Evolutionary conservation across 495 filamentous ascomycete genomes (phyloP).

Genomic region (Penicillium alfredii): DNA sequence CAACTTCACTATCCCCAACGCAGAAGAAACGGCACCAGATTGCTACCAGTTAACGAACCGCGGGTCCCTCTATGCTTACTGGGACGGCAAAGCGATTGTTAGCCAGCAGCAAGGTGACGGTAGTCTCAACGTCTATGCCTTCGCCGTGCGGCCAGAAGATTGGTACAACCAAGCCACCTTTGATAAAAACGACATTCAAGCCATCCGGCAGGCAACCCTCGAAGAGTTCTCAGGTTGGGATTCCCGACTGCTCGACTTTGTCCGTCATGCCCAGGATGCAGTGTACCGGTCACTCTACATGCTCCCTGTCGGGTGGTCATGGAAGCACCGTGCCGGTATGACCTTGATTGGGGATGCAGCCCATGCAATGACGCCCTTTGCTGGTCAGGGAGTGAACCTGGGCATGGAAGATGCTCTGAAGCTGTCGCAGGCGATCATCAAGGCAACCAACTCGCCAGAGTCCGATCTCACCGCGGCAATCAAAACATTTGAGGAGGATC

Average conservation of each 20-base stretch:
- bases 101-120: conserved; percentile 17
- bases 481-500: conserved; percentile 4
- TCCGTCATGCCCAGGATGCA: conserved; percentile 6
- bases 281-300: conserved; percentile 35
- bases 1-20: conserved; percentile 11
- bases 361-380: conserved; percentile 55
- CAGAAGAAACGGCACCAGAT: conserved; percentile 8
- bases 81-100: conserved; percentile 7
- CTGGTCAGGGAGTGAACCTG: conserved; percentile 51
- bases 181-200: conserved; percentile 1
- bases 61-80: conserved; percentile 13
- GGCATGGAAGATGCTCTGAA: conserved; percentile 50
- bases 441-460: conserved; percentile 2
- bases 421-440: conserved; percentile 37
- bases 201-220: conserved; percentile 2
- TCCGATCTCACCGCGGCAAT: background rate
- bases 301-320: conserved; percentile 50
- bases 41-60: conserved; percentile 11
- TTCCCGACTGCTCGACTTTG: conserved; percentile 12
- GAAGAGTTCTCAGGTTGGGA: conserved; percentile 23
- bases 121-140: conserved; percentile 8
- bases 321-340: conserved; percentile 30
- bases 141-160: conserved; percentile 1
- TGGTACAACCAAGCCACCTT: conserved; percentile 3
- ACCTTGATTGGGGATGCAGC: conserved; percentile 56